phyloP scores from a whole-genome alignment of 257 asterid genomes.

The Euphrasia confusa region DNA sequence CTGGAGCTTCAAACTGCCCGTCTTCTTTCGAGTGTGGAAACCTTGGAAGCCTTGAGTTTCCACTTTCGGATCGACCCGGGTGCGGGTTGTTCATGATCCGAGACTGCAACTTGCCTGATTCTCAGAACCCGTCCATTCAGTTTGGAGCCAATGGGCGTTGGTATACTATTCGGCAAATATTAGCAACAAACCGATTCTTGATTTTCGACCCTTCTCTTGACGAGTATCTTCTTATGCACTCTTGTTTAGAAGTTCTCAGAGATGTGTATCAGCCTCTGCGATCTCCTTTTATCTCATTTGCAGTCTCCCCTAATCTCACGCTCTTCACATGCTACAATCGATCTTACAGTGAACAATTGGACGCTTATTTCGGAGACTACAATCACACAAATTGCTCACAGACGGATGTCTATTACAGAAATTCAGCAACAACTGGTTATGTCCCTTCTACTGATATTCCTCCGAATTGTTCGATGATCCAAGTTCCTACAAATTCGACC shows the following conservation, averaged over 20 bases:
- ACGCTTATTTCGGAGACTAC: not conserved
- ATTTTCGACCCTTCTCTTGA: not conserved
- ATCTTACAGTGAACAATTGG: not conserved
- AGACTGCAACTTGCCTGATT: not conserved
- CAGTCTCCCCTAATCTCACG: constrained; percentile 26
- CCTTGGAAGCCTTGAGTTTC: constrained; percentile 25
- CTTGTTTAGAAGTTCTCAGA: constrained; percentile 8
- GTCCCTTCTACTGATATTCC: not conserved
- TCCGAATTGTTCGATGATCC: constrained; percentile 6
- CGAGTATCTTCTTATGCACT: accelerated
- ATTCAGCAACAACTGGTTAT: not conserved
- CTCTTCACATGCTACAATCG: constrained; percentile 23
- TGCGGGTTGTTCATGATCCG: constrained; percentile 38
- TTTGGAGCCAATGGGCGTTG: constrained; percentile 5
- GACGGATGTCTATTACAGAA: constrained; percentile 10
- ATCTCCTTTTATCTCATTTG: constrained; percentile 22
- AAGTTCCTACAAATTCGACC: constrained; percentile 22
- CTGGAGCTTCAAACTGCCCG: constrained; percentile 26
- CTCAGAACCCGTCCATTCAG: constrained; percentile 22
- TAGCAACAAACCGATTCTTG: not conserved
- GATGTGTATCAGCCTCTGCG: not conserved
- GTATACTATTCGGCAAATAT: not conserved
- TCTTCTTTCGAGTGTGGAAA: constrained; percentile 29
- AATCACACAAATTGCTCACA: not conserved
- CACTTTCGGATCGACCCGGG: constrained; percentile 16